A percentile compares a stretch with the other conserved stretches of the same genome.
Evolutionary conservation across 2,329 filamentous ascomycete genomes (phyloP).

Genomic region (Metarhizium anisopliae): DNA sequence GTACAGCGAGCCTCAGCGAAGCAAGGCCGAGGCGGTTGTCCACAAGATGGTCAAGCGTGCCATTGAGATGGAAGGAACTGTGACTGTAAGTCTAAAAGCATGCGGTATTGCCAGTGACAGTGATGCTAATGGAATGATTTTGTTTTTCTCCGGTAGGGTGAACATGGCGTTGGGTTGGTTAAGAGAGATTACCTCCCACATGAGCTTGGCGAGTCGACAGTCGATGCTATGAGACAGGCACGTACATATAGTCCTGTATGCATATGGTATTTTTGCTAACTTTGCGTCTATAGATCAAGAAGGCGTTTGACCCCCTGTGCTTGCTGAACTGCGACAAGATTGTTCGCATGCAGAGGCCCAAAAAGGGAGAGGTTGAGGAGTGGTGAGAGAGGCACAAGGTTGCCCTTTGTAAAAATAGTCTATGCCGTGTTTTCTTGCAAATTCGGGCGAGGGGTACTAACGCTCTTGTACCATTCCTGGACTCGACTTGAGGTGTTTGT

Average conservation of each 20-base stretch:
- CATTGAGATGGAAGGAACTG: constrained; percentile 76
- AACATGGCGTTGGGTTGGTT: constrained; percentile 76
- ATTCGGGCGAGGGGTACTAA: not conserved
- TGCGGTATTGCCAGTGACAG: not conserved
- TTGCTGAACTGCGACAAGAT: constrained; percentile 64
- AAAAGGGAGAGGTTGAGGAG: constrained; percentile 32
- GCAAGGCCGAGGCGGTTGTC: constrained; percentile 60
- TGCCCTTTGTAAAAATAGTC: not conserved
- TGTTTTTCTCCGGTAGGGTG: constrained; percentile 39
- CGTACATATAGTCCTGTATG: constrained; percentile 12
- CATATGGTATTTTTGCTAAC: not conserved
- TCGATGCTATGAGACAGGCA: constrained; percentile 77
- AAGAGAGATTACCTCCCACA: constrained; percentile 78
- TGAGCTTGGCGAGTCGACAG: constrained; percentile 64
- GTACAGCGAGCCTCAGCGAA: constrained; percentile 57
- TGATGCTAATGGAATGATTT: not conserved
- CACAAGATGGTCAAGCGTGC: constrained; percentile 81
- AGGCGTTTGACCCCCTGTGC: constrained; percentile 68
- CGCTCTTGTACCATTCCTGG: not conserved
- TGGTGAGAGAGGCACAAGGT: constrained; percentile 25
- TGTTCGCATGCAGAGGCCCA: constrained; percentile 45
- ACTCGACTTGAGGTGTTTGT: not conserved
- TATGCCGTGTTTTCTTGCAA: not conserved
- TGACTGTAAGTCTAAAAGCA: constrained; percentile 43
- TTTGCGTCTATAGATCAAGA: constrained; percentile 52